Evolutionary conservation across 176 grass and related monocot genomes (phyloP).

Genomic region (Hsuehochloa calcarea): DNA sequence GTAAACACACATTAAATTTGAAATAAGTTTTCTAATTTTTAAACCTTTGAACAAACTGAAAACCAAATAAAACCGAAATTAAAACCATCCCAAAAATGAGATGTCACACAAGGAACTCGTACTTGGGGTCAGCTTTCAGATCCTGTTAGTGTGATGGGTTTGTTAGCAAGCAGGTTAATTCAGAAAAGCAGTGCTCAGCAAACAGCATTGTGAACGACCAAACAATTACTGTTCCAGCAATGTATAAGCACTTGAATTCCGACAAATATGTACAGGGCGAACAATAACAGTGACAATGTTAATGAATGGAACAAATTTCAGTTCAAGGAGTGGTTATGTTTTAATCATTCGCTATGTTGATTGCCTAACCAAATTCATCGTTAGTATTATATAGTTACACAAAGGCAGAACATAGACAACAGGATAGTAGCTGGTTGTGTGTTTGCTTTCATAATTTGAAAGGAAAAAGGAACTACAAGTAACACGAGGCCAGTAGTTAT

Average conservation of each 20-base stretch:
- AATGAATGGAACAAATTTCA: not conserved
- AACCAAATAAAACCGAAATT: too few relatives aligned
- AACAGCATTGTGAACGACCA: not conserved
- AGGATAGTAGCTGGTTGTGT: not conserved
- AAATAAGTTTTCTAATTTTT: too few relatives aligned
- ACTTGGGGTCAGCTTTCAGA: constrained; percentile 75
- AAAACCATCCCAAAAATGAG: too few relatives aligned
- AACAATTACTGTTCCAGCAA: not conserved
- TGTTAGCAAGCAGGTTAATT: not conserved
- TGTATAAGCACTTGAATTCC: not conserved
- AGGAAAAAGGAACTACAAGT: not conserved
- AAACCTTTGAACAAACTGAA: too few relatives aligned
- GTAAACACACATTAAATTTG: too few relatives aligned
- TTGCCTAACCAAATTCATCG: not conserved
- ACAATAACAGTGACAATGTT: not conserved
- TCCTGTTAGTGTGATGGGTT: constrained; percentile 33
- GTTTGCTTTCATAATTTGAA: not conserved
- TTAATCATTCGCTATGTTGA: not conserved
- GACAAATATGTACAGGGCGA: not conserved
- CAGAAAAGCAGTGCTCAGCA: not conserved
- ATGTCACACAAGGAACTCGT: constrained; percentile 77
- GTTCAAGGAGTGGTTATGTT: not conserved
- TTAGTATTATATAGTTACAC: not conserved
- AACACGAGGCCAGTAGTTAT: not conserved
- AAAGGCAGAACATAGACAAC: not conserved